phyloP scores from a whole-genome alignment of 108 stramenopile genomes.

The Cyclotella sp. region DNA sequence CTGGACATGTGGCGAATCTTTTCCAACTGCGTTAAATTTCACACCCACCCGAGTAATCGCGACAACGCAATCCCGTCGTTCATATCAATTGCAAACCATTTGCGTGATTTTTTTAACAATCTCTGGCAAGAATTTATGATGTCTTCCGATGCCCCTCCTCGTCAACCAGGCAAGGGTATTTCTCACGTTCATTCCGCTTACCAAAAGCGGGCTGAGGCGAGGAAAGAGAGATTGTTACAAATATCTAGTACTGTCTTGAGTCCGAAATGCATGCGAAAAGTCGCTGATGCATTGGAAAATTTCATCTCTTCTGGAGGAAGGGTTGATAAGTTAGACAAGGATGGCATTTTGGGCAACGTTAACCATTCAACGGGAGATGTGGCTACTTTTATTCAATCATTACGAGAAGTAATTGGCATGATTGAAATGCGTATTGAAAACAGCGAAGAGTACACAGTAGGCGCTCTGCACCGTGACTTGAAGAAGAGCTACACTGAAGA shows the following conservation, averaged over 20 bases:
- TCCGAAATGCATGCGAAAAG: slow-evolving; percentile 54
- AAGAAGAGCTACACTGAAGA: slow-evolving; percentile 76
- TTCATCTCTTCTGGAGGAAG: slow-evolving; percentile 72
- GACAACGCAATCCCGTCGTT: slow-evolving; percentile 85
- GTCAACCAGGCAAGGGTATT: slow-evolving; percentile 48
- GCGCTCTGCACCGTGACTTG: slow-evolving; percentile 65
- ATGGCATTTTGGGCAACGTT: slow-evolving; percentile 62
- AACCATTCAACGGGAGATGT: slow-evolving; percentile 51
- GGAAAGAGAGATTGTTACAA: slow-evolving; percentile 65
- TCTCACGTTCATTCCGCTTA: slow-evolving; percentile 56
- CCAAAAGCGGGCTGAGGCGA: slow-evolving; percentile 58
- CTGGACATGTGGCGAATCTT: slow-evolving; percentile 92
- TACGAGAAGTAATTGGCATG: slow-evolving; percentile 25
- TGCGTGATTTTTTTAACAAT: slow-evolving; percentile 86
- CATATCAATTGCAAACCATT: slow-evolving; percentile 81
- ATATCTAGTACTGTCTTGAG: slow-evolving; percentile 73
- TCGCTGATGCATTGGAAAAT: slow-evolving; percentile 47
- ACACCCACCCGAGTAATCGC: slow-evolving; percentile 80
- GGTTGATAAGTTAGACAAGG: slow-evolving; percentile 72
- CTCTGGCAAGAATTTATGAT: slow-evolving; percentile 89
- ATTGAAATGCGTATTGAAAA: slow-evolving; percentile 39
- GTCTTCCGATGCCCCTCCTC: slow-evolving; percentile 69
- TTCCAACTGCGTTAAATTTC: slow-evolving; percentile 86
- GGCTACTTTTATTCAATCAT: slow-evolving; percentile 33
- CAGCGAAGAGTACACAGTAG: slow-evolving; percentile 66